Base-by-base conservation (phyloP, 2,329 filamentous ascomycete genomes). In the Aspergillus chevalieri region DNA sequence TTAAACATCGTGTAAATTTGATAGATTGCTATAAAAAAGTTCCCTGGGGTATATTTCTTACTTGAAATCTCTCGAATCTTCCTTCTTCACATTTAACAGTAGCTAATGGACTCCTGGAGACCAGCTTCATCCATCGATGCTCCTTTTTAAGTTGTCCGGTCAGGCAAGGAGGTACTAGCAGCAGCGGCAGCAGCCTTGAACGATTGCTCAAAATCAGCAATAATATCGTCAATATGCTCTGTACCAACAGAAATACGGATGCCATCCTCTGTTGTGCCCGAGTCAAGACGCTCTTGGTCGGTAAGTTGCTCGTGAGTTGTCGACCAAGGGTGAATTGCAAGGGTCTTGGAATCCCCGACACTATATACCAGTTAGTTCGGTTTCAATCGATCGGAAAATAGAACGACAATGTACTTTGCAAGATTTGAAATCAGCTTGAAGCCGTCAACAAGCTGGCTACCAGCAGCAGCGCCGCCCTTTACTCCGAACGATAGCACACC, bases 201-300 rank as follows among this genome's bases (percentile, higher is more conserved):
- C 0, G 88, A 87, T 76, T 95, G 91, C 70, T 92, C 86, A 67
- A 97, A 96, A 72, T 97, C 92, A 60, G 84, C 86, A 65, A 95
- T 93, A 63, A 97, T 96, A 65, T 97, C 92, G 74, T 95, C 91
- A 66, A 97, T 95, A 69, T 96, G 90, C 75, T 97, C 92, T 1
- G 87, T 95, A 47, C 92, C 92, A 51, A 96, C 91, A 0, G 91
- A 96, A 64, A 97, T 93, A 55, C 92, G 87, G 70, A 97, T 95
- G 36, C 91, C 83, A 65, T 95, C 92, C 79, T 89, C 68, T 14
- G 89, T 93, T 9, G 93, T 89, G 60, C 92, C 92, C 19, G 88
- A 92, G 65, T 75, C 83, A 46, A 79, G 67, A 72, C 84, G 89
- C 78, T 96, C 92, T 66, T 90, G 80, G 26, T 92, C 86, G 21